phyloP scores from a whole-genome alignment of 495 filamentous ascomycete genomes.

The Hyaloscypha variabilis region DNA sequence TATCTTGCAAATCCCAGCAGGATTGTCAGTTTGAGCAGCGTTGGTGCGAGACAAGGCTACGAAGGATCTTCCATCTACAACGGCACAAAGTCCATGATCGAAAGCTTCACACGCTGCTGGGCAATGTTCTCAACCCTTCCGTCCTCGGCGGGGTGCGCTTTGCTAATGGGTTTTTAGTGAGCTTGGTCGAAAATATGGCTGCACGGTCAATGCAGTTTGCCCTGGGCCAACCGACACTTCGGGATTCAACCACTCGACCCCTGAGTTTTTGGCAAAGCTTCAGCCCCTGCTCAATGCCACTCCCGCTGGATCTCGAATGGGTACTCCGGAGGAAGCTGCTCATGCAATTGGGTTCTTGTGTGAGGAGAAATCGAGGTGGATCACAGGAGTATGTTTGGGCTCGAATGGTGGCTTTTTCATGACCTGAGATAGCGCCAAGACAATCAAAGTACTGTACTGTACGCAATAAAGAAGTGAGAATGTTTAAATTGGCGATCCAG shows the following conservation, averaged over 20 bases:
- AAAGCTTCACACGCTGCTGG: conserved; percentile 4
- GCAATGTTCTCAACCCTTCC: not conserved
- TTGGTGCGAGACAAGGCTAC: not conserved
- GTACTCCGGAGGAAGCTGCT: not conserved
- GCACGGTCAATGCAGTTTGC: conserved; percentile 5
- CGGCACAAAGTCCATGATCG: conserved; percentile 2
- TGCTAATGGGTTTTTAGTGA: conserved; percentile 3
- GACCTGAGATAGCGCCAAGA: too few relatives aligned
- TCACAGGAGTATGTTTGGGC: not conserved
- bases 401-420: conserved; percentile 6
- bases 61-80: conserved; percentile 1
- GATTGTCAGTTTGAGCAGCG: conserved; percentile 1
- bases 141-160: not conserved
- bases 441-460: not conserved
- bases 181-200: conserved; percentile 8
- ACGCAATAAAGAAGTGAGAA: too few relatives aligned
- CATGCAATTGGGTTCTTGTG: conserved; percentile 2
- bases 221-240: conserved; percentile 3
- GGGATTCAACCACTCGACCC: not conserved
- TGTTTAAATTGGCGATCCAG: too few relatives aligned
- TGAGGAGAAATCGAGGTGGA: conserved; percentile 8
- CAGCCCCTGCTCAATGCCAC: conserved; percentile 7
- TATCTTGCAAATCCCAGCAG: not conserved
- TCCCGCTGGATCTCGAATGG: conserved; percentile 3
- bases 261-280: conserved; percentile 2